phyloP scores from a whole-genome alignment of 2,329 filamentous ascomycete species.

The Atkinsonella texensis region DNA sequence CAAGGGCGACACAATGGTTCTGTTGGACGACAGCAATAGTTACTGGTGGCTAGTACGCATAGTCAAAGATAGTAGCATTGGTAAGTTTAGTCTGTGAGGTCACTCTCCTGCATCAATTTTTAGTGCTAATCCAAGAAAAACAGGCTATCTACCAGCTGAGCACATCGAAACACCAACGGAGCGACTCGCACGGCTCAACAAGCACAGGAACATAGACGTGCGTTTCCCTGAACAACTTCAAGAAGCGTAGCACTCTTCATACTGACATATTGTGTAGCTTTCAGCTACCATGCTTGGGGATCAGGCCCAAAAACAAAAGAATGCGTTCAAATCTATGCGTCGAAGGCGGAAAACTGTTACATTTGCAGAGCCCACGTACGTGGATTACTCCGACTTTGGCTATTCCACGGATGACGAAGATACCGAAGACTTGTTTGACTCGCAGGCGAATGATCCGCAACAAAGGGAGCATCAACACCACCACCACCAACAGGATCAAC shows the following conservation, averaged over 20 bases:
- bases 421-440: slow-evolving; percentile 31
- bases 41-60: slow-evolving; percentile 99
- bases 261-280: slow-evolving; percentile 28
- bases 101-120: not conserved
- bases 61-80: slow-evolving; percentile 94
- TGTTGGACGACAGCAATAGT: slow-evolving; percentile 96
- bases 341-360: slow-evolving; percentile 78
- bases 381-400: slow-evolving; percentile 77
- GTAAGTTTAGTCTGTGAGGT: slow-evolving; percentile 22
- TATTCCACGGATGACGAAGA: slow-evolving; percentile 67
- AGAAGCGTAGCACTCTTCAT: slow-evolving; percentile 6
- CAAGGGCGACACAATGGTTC: slow-evolving; percentile 97
- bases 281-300: slow-evolving; percentile 52
- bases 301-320: slow-evolving; percentile 65
- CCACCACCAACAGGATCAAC: slow-evolving; percentile 14
- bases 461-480: slow-evolving; percentile 18
- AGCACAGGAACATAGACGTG: slow-evolving; percentile 96
- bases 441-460: slow-evolving; percentile 20
- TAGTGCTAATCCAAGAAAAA: not conserved
- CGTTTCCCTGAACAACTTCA: slow-evolving; percentile 18
- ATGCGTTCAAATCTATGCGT: slow-evolving; percentile 71
- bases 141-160: slow-evolving; percentile 91
- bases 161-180: slow-evolving; percentile 98
- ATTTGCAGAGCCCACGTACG: slow-evolving; percentile 74
- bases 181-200: slow-evolving; percentile 83